Conservation (phyloP, 169 alveolate genomes). For the Eimeria acervulina region DNA sequence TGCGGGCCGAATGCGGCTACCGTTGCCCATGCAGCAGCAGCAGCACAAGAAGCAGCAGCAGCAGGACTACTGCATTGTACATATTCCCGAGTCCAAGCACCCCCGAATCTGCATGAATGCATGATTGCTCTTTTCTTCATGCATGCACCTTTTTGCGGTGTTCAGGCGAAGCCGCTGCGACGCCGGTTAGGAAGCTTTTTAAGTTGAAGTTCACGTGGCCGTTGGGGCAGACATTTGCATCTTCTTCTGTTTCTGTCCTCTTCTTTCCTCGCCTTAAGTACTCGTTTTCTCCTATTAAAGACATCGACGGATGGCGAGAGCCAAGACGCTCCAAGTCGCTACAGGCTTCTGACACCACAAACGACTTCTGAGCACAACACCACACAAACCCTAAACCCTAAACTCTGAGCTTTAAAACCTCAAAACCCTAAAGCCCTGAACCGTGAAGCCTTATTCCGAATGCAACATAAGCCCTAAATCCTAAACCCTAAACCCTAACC, state of each 20-base stretch:
- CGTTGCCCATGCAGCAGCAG: background rate
- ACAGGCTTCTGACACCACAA: slow-evolving; percentile 73
- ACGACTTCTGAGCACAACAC: slow-evolving; percentile 70
- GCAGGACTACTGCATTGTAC: background rate
- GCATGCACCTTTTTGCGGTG: slow-evolving; percentile 16
- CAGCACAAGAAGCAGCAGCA: background rate
- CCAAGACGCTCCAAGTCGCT: slow-evolving; percentile 47
- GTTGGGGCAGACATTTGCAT: slow-evolving; percentile 54
- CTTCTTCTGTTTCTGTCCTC: background rate
- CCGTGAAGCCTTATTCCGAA: no score
- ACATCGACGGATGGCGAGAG: slow-evolving; percentile 16
- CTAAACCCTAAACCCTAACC: no score
- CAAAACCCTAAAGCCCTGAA: no score
- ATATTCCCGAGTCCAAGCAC: no score
- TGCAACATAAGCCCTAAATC: no score
- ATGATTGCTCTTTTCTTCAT: no score
- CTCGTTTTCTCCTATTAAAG: background rate
- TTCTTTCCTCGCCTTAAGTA: background rate
- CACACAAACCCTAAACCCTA: background rate
- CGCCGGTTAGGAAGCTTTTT: slow-evolving; percentile 15
- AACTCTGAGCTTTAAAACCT: background rate
- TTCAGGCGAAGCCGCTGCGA: slow-evolving; percentile 28
- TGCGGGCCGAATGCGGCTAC: background rate
- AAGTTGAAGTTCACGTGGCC: slow-evolving; percentile 63
- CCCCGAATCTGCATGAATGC: background rate